Percentiles rank a stretch among this genome's conserved stretches.
Evolutionary conservation across 1,284 basidiomycete species (phyloP).

Genomic region (Austroboletus niveus): DNA sequence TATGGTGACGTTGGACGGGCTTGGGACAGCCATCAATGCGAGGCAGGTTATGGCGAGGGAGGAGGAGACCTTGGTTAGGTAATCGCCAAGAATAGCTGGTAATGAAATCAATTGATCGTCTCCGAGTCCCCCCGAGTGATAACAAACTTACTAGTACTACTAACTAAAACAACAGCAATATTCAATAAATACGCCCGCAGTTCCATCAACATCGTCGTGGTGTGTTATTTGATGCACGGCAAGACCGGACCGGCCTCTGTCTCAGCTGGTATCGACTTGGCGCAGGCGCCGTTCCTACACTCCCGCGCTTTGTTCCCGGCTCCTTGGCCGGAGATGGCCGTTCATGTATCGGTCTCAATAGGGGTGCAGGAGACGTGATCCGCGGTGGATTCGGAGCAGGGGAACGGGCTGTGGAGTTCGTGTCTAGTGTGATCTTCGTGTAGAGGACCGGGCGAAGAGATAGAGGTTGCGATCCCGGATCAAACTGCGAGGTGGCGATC

Average conservation of each 20-base stretch:
- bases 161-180: slow-evolving; percentile 31
- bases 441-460: slow-evolving; percentile 34
- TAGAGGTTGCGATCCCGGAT: slow-evolving; percentile 33
- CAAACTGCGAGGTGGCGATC: slow-evolving; percentile 39
- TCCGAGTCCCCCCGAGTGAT: slow-evolving; percentile 8
- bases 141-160: background rate
- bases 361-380: slow-evolving; percentile 8
- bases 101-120: background rate
- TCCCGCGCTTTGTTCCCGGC: slow-evolving; percentile 1
- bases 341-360: slow-evolving; percentile 11
- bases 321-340: slow-evolving; percentile 9
- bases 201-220: background rate
- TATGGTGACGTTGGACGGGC: slow-evolving; percentile 51
- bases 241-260: slow-evolving; percentile 24
- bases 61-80: background rate
- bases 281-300: slow-evolving; percentile 8
- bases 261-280: slow-evolving; percentile 30
- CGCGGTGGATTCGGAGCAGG: slow-evolving; percentile 4
- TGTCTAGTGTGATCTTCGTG: slow-evolving; percentile 37
- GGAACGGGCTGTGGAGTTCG: slow-evolving; percentile 15
- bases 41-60: background rate
- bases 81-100: background rate
- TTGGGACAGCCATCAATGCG: slow-evolving; percentile 24
- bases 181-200: slow-evolving; percentile 26
- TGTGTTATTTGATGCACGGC: slow-evolving; percentile 7